Evolutionary conservation across 768 basidiomycete genomes (phyloP).

Genomic region (Amanita fuliginea): DNA sequence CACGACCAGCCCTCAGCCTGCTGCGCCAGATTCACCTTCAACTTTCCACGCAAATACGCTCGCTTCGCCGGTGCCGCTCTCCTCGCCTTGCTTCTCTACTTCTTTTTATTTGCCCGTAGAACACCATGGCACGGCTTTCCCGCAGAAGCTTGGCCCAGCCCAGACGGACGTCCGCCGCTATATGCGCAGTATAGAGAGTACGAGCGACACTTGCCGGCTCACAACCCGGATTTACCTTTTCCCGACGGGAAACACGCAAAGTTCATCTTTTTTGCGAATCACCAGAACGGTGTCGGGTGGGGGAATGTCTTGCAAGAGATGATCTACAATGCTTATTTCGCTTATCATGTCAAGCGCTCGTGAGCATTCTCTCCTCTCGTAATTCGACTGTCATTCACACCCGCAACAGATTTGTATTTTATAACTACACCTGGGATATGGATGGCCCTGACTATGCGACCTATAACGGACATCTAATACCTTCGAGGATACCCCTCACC

Average conservation of each 20-base stretch:
- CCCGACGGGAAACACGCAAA: conserved; percentile 29
- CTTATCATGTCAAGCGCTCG: conserved; percentile 6
- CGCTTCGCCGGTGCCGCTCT: not conserved
- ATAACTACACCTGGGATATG: conserved; percentile 6
- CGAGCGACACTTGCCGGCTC: conserved; percentile 36
- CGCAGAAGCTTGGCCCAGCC: not conserved
- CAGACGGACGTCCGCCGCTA: conserved; percentile 1
- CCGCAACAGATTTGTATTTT: conserved; percentile 6
- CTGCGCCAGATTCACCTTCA: not conserved
- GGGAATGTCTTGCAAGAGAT: conserved; percentile 7
- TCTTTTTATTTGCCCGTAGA: not conserved
- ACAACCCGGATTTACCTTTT: conserved; percentile 31
- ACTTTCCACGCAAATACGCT: not conserved
- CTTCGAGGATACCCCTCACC: conserved; percentile 1
- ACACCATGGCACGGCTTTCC: not conserved
- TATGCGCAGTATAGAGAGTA: conserved; percentile 24
- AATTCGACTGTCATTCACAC: not conserved
- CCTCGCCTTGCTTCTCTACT: not conserved
- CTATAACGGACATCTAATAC: conserved; percentile 2
- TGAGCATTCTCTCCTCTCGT: not conserved
- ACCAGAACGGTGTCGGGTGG: conserved; percentile 5
- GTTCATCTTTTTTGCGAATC: conserved; percentile 5
- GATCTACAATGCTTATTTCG: conserved; percentile 6
- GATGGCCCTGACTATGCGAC: not conserved
- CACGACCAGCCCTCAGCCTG: not conserved